Base-by-base conservation (phyloP, 2,329 filamentous ascomycete genomes). In the Stemphylium vesicarium region DNA sequence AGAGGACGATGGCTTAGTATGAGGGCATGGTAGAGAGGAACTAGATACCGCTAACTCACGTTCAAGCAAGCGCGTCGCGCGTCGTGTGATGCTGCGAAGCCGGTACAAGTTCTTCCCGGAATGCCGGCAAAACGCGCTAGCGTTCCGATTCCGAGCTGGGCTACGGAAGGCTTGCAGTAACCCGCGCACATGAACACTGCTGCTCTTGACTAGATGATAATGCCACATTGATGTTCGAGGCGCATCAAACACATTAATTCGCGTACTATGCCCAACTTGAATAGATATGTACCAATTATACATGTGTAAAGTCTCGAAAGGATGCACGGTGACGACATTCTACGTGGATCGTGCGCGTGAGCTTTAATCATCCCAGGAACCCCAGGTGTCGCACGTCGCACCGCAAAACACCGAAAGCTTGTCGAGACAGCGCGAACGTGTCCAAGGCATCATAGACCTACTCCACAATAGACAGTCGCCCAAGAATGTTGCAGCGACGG, bases 331-430 rank as follows among this genome's bases (percentile, higher is more conserved):
- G 57, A 60, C 55, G 57, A 63, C 64, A 69, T 58, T 46, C 50
- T 61, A 66, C 61, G 65, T 70, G 70, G 69, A 60, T 60, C 66
- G 65, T 71, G 71, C 71, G 65, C 69, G 60, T 66, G 71, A 71
- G 65, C 65, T 64, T 53, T 49, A 40, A 18, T 24, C 35, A 18
- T 11, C 35, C 36, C 16, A 35, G 46, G 46, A 31, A 50, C 26
- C 35, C 47, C 29, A 55, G 41, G 52, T 59, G 57, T 48, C 51
- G 57, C 57, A 54, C 48, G 15, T 47, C 29, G 45, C 36, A 39
- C 39, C 51, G 51, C 55, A 38, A 46, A 38, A 40, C 45, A 42
- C 35, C 16, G 24, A 40, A 48, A 49, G 42, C 33, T 33, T 52
- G 39, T 35, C 16, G 22, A 26, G 24, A 20, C 15, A 33, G 33